Base-by-base conservation (phyloP, 768 basidiomycete genomes). In the Tylopilus balloui region DNA sequence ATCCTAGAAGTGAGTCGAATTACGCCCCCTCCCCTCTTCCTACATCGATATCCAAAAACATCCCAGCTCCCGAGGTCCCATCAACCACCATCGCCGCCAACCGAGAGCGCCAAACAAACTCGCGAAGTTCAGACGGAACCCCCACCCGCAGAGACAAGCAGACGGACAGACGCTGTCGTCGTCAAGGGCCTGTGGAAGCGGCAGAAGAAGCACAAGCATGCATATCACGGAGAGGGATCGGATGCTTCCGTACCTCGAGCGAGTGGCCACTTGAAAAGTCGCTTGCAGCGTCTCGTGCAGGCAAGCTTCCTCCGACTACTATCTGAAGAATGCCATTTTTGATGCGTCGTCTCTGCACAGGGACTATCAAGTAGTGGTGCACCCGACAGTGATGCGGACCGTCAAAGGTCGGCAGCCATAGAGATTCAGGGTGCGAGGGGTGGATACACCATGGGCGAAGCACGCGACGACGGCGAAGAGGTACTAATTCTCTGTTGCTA, bases 401-500 rank as follows among this genome's bases (percentile, higher is more conserved):
- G n/a, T 17, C 11, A 29, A 14, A 15, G 31, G 19, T 25, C 45
- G n/a, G 21, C 25, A 23, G 42, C 25, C 3, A 50, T 39, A 27
- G 51, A 39, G 6, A 25, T 42, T 10, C 48, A 34, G 13, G 34
- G 24, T 25, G 29, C 24, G 7, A 52, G 44, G 19, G 42, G 45
- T 11, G 41, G 37, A 19, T 36, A 51, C 20, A 34, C 32, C 7
- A 36, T 6, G 3, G 10, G 19, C 11, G 42, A 43, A 2, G n/a
- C n/a, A 10, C 40, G 39, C 23, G 56, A 63, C 4, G 57, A 64
- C 13, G 50, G 34, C 11, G 51, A 55, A 2, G 62, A 64, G 24
- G 40, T 59, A 0, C 45, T 61, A 29, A 55, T 63, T 38, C 42
- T 63, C 20, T 63, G 62, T 13, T 64, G 62, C 37, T 64, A 64